Conservation (phyloP, 768 basidiomycete species). For the Trametes cubensis region DNA sequence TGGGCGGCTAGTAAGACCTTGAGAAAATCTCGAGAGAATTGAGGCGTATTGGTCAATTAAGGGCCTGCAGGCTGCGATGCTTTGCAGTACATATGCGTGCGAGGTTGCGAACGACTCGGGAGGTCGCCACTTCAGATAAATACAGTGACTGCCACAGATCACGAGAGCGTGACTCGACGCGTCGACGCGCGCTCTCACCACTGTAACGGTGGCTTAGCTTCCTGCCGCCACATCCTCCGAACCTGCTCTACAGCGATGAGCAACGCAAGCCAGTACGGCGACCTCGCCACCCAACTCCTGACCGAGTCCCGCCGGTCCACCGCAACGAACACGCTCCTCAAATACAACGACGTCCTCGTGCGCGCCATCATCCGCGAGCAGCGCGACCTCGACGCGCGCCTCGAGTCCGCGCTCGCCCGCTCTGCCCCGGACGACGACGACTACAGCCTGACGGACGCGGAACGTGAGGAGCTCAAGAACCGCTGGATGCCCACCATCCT, state of each 20-base stretch:
- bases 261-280: conserved; percentile 72
- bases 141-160: background rate
- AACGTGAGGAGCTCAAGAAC: conserved; percentile 34
- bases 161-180: conserved; percentile 4
- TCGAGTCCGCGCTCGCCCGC: conserved; percentile 40
- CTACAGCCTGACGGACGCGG: conserved; percentile 27
- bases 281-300: conserved; percentile 87
- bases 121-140: too few species aligned
- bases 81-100: too few species aligned
- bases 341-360: conserved; percentile 90
- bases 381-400: conserved; percentile 74
- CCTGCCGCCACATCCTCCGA: background rate
- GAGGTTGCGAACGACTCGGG: too few species aligned
- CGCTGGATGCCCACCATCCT: conserved; percentile 61
- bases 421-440: conserved; percentile 30
- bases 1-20: too few species aligned
- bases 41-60: too few species aligned
- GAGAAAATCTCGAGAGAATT: too few species aligned
- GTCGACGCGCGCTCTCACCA: background rate
- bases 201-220: background rate
- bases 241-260: conserved; percentile 33
- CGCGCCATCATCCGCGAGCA: conserved; percentile 88
- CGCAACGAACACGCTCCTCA: conserved; percentile 79
- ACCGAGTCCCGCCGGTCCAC: conserved; percentile 86
- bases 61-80: too few species aligned